Percentiles rank a stretch among this genome's conserved stretches.
Conservation (phyloP, 345 rosid genomes). For the Laguncularia racemosa region DNA sequence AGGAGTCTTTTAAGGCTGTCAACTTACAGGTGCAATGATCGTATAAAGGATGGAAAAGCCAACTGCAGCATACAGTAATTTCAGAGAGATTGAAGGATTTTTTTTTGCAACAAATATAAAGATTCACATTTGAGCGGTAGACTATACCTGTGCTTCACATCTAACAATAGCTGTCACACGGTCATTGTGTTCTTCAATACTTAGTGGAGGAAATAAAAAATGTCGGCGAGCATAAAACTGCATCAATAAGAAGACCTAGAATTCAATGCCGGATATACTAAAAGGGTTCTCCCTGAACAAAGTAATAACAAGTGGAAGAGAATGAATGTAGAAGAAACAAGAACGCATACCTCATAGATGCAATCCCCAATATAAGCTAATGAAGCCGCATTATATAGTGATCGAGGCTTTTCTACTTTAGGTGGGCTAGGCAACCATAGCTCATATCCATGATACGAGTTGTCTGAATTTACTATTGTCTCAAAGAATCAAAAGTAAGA, state of each 20-base stretch:
- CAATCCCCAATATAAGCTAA: slow-evolving; percentile 61
- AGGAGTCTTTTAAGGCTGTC: not conserved
- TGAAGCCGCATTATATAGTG: slow-evolving; percentile 33
- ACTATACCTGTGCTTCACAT: slow-evolving; percentile 83
- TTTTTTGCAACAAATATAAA: not conserved
- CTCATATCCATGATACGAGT: slow-evolving; percentile 50
- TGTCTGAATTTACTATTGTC: slow-evolving; percentile 22
- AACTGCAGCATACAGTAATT: too few species aligned
- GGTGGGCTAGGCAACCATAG: slow-evolving; percentile 56
- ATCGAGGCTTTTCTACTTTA: slow-evolving; percentile 61
- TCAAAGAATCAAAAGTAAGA: not conserved
- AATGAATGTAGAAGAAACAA: not conserved
- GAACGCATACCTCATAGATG: slow-evolving; percentile 55
- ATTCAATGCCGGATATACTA: slow-evolving; percentile 2
- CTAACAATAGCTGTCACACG: slow-evolving; percentile 76
- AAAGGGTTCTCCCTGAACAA: not conserved
- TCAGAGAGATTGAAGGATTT: not conserved
- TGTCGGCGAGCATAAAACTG: slow-evolving; percentile 83
- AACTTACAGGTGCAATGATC: not conserved
- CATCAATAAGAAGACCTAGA: slow-evolving; percentile 17
- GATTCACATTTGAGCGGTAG: not conserved
- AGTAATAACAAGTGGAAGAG: not conserved
- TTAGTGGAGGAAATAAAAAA: slow-evolving; percentile 75
- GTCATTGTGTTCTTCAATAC: slow-evolving; percentile 72
- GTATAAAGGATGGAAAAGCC: not conserved